Evolutionary conservation across 148 eudicot species (phyloP), one percentile per base, ranked within the genome.

Genomic region (Bassia scoparia): DNA sequence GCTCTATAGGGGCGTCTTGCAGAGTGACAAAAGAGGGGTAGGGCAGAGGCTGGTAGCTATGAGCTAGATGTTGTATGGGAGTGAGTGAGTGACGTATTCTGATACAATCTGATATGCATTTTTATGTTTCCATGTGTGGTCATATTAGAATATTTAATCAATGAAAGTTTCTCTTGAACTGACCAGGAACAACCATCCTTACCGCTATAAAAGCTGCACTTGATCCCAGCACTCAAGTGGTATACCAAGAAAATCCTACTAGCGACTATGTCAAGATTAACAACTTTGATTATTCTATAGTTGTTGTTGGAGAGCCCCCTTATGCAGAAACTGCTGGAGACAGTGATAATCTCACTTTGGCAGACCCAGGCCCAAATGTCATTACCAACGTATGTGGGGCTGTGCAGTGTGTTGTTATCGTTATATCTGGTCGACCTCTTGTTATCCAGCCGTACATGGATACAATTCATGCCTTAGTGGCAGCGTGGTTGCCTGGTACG

Each of bases 401-500:
- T 13, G 68, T 87, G 41, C 88, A 85, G 63, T 92, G 96, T 68
- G 89, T 88, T 21, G 95, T 89, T 3, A 65, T 92, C 20, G 38
- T 92, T 59, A 77, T 92, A 69, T 92, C 97, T 1, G 97, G 97
- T 46, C 77, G 95, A 13, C 97, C 97, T 23, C 77, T 92, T 65
- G 90, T 89, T 30, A 84, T 92, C 13, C 88, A 89, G 74, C 97
- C 97, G 0, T 89, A 88, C 68, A 31, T 89, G 55, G 69, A 83
- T 16, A 72, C 77, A 11, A 86, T 86, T 29, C 88, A 89, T 52
- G 97, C 89, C 9, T 76, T 92, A 55, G 86, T 88, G 14, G 97
- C 95, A 46, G 95, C 95, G 13, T 92, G 97, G 97, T 80, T 92
- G 82, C 95, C 93, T 31, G 91, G 96, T 61, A 81, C 80, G 27